Evolutionary conservation across 148 eudicot species (phyloP).

Genomic region (Fagopyrum homotropicum): DNA sequence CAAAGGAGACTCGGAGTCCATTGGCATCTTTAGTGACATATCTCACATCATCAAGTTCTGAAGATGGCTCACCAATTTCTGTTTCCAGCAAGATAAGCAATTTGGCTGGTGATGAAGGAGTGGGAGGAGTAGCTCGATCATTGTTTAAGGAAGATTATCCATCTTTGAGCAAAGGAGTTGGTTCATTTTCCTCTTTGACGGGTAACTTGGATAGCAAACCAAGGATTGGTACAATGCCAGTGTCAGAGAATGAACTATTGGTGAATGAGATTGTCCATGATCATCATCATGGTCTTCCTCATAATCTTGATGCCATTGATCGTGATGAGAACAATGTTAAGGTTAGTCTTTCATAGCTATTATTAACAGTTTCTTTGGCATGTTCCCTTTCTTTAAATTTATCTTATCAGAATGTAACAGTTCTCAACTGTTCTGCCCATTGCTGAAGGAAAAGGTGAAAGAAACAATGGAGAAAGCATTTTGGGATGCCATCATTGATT

Average conservation of each 20-base stretch:
- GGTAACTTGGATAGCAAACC: constrained; percentile 12
- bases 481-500: constrained; percentile 80
- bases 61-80: constrained; percentile 31
- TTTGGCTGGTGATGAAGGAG: constrained; percentile 17
- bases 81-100: constrained; percentile 28
- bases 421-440: neutral
- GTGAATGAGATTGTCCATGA: constrained; percentile 81
- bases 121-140: constrained; percentile 56
- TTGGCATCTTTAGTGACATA: constrained; percentile 48
- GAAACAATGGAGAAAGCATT: constrained; percentile 86
- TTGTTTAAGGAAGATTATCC: constrained; percentile 46
- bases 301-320: constrained; percentile 32
- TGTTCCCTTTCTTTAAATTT: constrained; percentile 3
- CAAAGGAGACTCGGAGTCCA: constrained; percentile 57
- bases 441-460: constrained; percentile 47
- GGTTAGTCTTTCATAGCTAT: constrained; percentile 32
- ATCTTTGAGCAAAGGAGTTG: constrained; percentile 26
- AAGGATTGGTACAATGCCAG: constrained; percentile 11
- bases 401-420: neutral
- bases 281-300: constrained; percentile 42
- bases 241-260: constrained; percentile 62
- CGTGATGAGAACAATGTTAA: constrained; percentile 35
- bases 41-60: constrained; percentile 42
- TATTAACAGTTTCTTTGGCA: neutral
- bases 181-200: constrained; percentile 23